Base-by-base conservation (phyloP, 495 filamentous ascomycete genomes). In the Aspergillus baeticus region DNA sequence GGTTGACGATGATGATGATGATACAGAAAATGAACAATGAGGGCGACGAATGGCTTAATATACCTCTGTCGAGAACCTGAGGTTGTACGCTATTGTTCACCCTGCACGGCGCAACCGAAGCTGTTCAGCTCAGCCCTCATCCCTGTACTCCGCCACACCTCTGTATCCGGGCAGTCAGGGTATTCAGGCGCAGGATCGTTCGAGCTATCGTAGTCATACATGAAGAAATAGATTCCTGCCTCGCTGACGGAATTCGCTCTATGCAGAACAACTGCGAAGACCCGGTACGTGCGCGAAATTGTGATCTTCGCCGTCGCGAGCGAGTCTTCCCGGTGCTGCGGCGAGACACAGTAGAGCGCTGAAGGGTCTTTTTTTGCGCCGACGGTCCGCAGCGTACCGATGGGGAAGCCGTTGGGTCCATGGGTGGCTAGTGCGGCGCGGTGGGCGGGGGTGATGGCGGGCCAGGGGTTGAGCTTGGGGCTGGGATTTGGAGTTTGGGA, bases 151-250 rank as follows among this genome's bases (percentile, higher is more conserved):
- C n/a, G n/a, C n/a, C n/a, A n/a, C n/a, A n/a, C n/a, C n/a, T n/a
- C n/a, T n/a, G n/a, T n/a, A n/a, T n/a, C n/a, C n/a, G n/a, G n/a
- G n/a, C n/a, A n/a, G n/a, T n/a, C n/a, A n/a, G n/a, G n/a, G n/a
- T n/a, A n/a, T n/a, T n/a, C n/a, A n/a, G n/a, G n/a, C n/a, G n/a
- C n/a, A n/a, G n/a, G n/a, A n/a, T n/a, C n/a, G n/a, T n/a, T n/a
- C n/a, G n/a, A n/a, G n/a, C n/a, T n/a, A n/a, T n/a, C n/a, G 33
- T 35, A 35, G 33, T 13, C 33, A 6, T 6, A 35, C 6, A 54
- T 60, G 44, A 57, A 63, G 49, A 63, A 63, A 34, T 47, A 60
- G 37, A 63, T 44, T 10, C 61, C 61, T n/a, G 35, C 29, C 48
- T 63, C 61, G 3, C 42, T 45, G 17, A 60, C 48, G 57, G 60